Base-by-base conservation (phyloP, 2,329 filamentous ascomycete species). In the Pseudogymnoascus sp. region DNA sequence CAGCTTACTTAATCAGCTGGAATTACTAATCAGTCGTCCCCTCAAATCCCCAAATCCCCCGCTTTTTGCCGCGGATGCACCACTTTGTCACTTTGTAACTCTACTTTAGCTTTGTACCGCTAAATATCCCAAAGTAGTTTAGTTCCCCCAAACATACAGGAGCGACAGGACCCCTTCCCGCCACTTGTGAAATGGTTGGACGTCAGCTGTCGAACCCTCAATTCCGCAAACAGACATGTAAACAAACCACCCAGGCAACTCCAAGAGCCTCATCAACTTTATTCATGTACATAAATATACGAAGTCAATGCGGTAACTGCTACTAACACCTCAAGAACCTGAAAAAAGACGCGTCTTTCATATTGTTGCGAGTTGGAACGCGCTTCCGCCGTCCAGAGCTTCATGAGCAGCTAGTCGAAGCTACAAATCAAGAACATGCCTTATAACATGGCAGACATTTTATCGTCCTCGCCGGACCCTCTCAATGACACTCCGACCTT, bases 391-490 rank as follows among this genome's bases (percentile, higher is more conserved):
- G 17, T 50, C 44, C 23, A 50, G 6, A 50, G 44, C 44, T 29
- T 50, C 44, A 50, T 50, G 44, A 50, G 44, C 17, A 50, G 6
- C 5, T 50, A 50, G 44, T 50, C 44, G 44, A 29, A 26, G 44
- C 44, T 50, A 50, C 44, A 13, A 46, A 50, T 50, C 44, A 29
- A 50, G 44, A 62, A 31, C 40, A 67, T 46, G 46, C 31, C 37
- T 62, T 60, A 64, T 64, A 67, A 66, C 60, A 69, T 68, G 67
- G 63, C 66, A 35, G 66, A 68, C 59, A 64, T 63, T 40, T 65
- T 68, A 56, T 63, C 67, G 50, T 74, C 72, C 31, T 74, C 72
- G 17, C 72, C 72, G 38, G 72, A 74, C 67, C 72, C 72, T n/a
- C 68, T 74, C 61, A 72, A 70, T 59, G 69, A 72, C 60, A 65